Evolutionary conservation across 1,284 basidiomycete genomes (phyloP).

Genomic region (Malassezia vespertilionis): DNA sequence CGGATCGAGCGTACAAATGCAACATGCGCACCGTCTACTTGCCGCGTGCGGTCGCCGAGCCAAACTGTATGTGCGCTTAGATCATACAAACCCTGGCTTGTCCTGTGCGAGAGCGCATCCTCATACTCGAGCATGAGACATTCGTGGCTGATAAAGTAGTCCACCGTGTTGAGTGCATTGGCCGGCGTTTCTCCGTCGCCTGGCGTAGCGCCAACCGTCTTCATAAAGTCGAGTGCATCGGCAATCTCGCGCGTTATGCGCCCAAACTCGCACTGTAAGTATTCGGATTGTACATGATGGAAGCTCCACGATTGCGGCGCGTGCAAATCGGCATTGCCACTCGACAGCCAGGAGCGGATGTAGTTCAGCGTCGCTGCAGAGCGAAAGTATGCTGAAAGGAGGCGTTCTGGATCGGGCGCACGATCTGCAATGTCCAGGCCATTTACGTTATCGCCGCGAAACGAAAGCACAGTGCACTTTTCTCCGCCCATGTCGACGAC

Average conservation of each 20-base stretch:
- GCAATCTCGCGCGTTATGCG: conserved; percentile 70
- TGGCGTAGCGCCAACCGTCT: conserved; percentile 62
- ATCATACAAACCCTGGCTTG: conserved; percentile 55
- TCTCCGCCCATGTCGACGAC: conserved; percentile 48
- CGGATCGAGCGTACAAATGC: conserved; percentile 69
- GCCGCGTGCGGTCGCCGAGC: conserved; percentile 94
- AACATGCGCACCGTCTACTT: conserved; percentile 81
- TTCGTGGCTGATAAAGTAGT: conserved; percentile 91
- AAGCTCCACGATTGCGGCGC: conserved; percentile 88
- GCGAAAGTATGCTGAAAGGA: conserved; percentile 84
- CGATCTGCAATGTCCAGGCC: conserved; percentile 64
- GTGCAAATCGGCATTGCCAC: conserved; percentile 74
- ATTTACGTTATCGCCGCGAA: conserved; percentile 94
- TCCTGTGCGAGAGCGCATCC: conserved; percentile 69
- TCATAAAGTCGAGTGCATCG: conserved; percentile 85
- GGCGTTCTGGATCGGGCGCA: conserved; percentile 72
- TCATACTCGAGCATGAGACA: conserved; percentile 88
- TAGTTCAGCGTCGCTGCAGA: conserved; percentile 87
- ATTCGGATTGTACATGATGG: conserved; percentile 72
- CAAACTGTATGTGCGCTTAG: conserved; percentile 87
- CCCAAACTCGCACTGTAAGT: conserved; percentile 69
- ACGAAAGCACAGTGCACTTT: conserved; percentile 54
- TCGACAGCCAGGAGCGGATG: conserved; percentile 72
- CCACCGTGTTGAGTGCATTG: conserved; percentile 73
- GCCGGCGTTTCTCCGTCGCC: conserved; percentile 46